Base-by-base conservation (phyloP, 176 grass and related monocot genomes). In the Tuctoria greenei region DNA sequence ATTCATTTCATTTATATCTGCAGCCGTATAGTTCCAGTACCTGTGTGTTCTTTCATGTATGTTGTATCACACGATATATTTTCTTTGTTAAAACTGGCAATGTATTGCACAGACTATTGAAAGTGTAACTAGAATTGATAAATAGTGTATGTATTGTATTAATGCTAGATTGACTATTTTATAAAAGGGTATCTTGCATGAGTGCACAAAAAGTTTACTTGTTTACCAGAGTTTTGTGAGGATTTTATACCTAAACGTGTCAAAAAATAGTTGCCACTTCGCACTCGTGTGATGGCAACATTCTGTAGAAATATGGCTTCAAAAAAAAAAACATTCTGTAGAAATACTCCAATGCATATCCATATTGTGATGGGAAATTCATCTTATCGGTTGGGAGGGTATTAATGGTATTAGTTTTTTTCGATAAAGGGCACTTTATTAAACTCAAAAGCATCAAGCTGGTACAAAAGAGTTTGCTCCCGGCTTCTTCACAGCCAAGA, bases 1-100 rank as follows among this genome's bases (percentile, higher is more conserved):
- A 82, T 35, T 58, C n/a, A 54, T 73, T 6, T 7, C 18, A 26
- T 66, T 82, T 75, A 7, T 75, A 10, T 83, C 20, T 52, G 43
- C 15, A 27, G 18, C 21, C 55, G 69, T 75, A 65, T 55, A 55
- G 51, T 61, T 83, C 18, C 7, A 76, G n/a, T 70, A 56, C 27
- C 12, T 73, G 10, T 67, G 47, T 43, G 23, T 52, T 27, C 31
- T 72, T 23, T 52, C n/a, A 17, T 52, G 55, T 77, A 31, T 61
- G 44, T 12, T 51, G 41, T 67, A 18, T 66, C 10, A 66, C 5
- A 4, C 6, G 59, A 23, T 39, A 5, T 31, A 23, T 11, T 17
- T 31, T 6, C 66, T 25, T 44, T 24, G 34, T 26, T 31, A 31
- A 41, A 34, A 45, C 8, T 11, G 35, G 4, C 8, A 39, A 40